Base-by-base conservation (phyloP, 306 rosid genomes). In the Vigna mungo region DNA sequence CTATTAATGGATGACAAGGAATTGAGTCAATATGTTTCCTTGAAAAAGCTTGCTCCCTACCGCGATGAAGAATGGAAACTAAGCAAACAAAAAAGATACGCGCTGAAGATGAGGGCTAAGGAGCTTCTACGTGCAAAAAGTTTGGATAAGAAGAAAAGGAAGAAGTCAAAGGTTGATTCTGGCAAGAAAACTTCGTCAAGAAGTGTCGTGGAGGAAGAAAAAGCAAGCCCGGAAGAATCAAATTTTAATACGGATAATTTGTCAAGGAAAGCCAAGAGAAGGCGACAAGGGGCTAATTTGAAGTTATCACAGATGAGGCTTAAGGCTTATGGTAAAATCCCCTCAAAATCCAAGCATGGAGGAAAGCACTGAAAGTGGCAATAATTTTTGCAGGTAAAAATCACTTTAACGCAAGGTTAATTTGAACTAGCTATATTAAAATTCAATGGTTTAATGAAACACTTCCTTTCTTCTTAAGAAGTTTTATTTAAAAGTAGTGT, bases 1-100 rank as follows among this genome's bases (percentile, higher is more conserved):
- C 64, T 90, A 47, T 2, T 70, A 76, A 20, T 91, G 87, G 97
- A 95, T 74, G 97, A 95, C 39, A 88, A 87, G 65, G 97, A 92
- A 77, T 84, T 95, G 83, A 89, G 86, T 75, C 94, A 95, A 52
- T 92, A 86, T 81, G 82, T 95, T 43, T 85, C 99, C 37, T 79
- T 92, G 82, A 92, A 92, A 80, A 92, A 92, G 77, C 84, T 95
- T 85, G 99, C 93, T 75, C 97, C 97, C 15, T 92, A 90, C 52
- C 76, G 58, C 36, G 97, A 93, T 54, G 82, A 84, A 65, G 98
- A 94, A 68, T 90, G 91, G 93, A 95, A 95, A 85, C 83, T 89
- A 60, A 90, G 87, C 72, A 86, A 92, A 81, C 82, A 81, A 61
- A 86, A 83, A 78, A 83, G 88, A 77, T 66, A 78, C 47, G 83